Evolutionary conservation across 2,329 filamentous ascomycete genomes (phyloP), one percentile per base, ranked within the genome.

Genomic region (Elsinoe perseae): DNA sequence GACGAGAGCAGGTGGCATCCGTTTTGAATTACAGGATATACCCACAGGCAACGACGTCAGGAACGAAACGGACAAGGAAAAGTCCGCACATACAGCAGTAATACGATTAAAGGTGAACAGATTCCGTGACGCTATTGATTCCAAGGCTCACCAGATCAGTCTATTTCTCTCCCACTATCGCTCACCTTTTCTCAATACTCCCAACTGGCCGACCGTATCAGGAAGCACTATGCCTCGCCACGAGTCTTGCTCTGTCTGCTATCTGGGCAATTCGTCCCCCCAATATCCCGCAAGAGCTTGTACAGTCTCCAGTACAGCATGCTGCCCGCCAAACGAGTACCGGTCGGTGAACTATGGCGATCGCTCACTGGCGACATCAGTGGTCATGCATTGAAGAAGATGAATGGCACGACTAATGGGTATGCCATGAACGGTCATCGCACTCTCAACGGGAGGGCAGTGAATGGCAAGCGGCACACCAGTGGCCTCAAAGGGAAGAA

Each of bases 251-350:
- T 95, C 36, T 93, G 89, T 64, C 83, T 98, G 1, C 77, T 91
- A 21, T 95, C 89, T 0, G 93, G 93, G 58, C 87, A 87, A 59
- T 96, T 96, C 62, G 90, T 97, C 1, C 93, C 92, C 10, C 92
- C 95, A 0, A 95, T 98, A 50, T 91, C 96, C 68, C 82, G 95
- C 54, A 92, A 91, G 67, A 95, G 93, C 66, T 77, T 98, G 52
- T 98, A 98, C 72, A 95, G 89, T 63, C 77, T 98, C 65, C 93
- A 98, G 73, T 98, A 98, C 72, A 95, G 89, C 73, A 97, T 97
- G 89, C 78, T 98, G 38, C 95, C 95, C 0, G 86, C 88, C 6
- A 81, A 81, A 55, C 77, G 95, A 43, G 86, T 89, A 0, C 84
- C 85, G 1, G 86, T 97, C 57, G 77, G 81, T 64, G 90, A 96